Evolutionary conservation across 768 basidiomycete species (phyloP).

Genomic region (Suillus weaverae): DNA sequence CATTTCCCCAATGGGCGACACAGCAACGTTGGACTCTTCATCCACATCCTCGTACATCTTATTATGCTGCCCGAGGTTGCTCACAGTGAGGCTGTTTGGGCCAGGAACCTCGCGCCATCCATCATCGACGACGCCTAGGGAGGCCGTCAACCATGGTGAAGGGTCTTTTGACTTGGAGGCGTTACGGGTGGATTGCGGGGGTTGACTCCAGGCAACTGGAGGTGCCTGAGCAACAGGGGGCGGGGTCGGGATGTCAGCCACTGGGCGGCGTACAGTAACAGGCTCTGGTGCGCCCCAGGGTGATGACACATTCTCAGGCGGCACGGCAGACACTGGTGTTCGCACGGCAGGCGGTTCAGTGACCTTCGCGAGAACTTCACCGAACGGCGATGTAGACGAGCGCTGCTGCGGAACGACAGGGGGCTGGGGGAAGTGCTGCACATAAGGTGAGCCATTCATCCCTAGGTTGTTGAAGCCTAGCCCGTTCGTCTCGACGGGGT

Average conservation of each 20-base stretch:
- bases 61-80: slow-evolving; percentile 60
- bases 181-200: slow-evolving; percentile 19
- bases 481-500: slow-evolving; percentile 26
- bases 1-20: slow-evolving; percentile 13
- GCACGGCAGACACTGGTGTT: slow-evolving; percentile 22
- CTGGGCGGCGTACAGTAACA: slow-evolving; percentile 16
- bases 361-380: slow-evolving; percentile 21
- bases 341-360: slow-evolving; percentile 22
- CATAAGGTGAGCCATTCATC: slow-evolving; percentile 22
- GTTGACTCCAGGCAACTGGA: slow-evolving; percentile 39
- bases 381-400: slow-evolving; percentile 23
- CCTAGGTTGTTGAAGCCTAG: slow-evolving; percentile 18
- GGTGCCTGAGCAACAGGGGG: slow-evolving; percentile 22
- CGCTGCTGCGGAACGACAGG: slow-evolving; percentile 24
- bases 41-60: slow-evolving; percentile 42
- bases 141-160: slow-evolving; percentile 57
- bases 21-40: slow-evolving; percentile 15
- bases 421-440: slow-evolving; percentile 21
- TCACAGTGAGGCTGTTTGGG: slow-evolving; percentile 54
- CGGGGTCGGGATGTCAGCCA: slow-evolving; percentile 2
- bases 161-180: slow-evolving; percentile 36
- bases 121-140: slow-evolving; percentile 46
- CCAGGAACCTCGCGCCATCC: slow-evolving; percentile 46
- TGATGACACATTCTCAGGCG: slow-evolving; percentile 18
- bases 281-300: slow-evolving; percentile 24